Base-by-base conservation (phyloP, 2,329 filamentous ascomycete species). In the Ceratocystiopsis sp. region DNA sequence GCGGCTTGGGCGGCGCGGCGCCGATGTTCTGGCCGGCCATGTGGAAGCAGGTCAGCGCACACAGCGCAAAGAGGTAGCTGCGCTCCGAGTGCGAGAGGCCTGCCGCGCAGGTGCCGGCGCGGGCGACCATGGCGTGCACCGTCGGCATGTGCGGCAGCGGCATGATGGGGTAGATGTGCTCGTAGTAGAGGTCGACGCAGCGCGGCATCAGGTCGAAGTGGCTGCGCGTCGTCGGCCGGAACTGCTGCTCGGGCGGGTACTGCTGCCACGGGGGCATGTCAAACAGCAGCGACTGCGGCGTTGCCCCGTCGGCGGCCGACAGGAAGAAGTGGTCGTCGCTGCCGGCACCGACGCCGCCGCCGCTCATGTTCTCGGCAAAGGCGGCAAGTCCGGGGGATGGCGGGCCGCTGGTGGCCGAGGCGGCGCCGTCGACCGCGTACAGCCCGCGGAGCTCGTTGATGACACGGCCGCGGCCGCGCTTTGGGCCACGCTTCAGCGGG, bases 101-200 rank as follows among this genome's bases (percentile, higher is more conserved):
- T 17, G 54, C 55, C 37, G 54, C 53, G 25, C 56, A 53, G 46
- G 62, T 52, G 46, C 61, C 54, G 2, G 56, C 54, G 12, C 59
- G 63, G 58, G 48, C 59, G 53, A 59, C 69, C 54, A 72, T 70
- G 49, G 61, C 62, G 38, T 67, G 61, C 38, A 75, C 61, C 10
- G 63, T 63, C 38, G 75, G 69, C 53, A 73, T 72, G 43, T 76
- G 69, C 9, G 78, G 57, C 4, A 78, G 64, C 1, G 75, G 75
- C 62, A 76, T 73, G 42, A 73, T 73, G n/a, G 73, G 72, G 49
- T 78, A 78, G 42, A 78, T 66, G 53, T 76, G 66, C 50, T 66
- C 61, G 57, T 76, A 73, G 58, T 73, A 79, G 48, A 73, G 71
- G 38, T 78, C 72, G 45, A 78, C 61, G 53, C 73, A 77, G 57